Evolutionary conservation across 176 grass and related monocot species (phyloP).

Genomic region (Rhipidocladum racemiflorum): DNA sequence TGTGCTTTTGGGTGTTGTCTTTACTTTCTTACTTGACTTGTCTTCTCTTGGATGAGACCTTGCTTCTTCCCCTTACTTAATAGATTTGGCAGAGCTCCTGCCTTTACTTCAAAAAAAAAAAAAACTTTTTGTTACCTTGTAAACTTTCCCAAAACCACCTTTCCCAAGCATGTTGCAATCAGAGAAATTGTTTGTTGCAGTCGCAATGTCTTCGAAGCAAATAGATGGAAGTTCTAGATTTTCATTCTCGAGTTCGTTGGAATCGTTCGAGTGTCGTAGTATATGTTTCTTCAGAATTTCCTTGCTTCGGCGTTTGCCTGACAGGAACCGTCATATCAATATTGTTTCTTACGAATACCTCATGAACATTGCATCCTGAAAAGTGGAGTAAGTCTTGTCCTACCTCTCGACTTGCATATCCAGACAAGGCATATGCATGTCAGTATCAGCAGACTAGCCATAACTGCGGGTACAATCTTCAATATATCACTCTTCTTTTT

Average conservation of each 20-base stretch:
- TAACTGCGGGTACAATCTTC: constrained; percentile 18
- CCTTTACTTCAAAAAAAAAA: too few relatives aligned
- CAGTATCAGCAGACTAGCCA: constrained; percentile 26
- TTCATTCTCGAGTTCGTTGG: neutral
- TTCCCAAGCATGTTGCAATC: constrained; percentile 41
- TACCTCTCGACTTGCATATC: constrained; percentile 38
- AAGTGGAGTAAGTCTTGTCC: neutral
- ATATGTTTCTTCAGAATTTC: neutral
- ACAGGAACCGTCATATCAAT: neutral
- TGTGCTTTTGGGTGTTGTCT: too few relatives aligned
- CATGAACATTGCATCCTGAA: neutral
- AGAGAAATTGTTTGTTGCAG: constrained; percentile 53
- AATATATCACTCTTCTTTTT: neutral
- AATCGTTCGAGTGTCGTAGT: neutral
- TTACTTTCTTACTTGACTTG: too few relatives aligned
- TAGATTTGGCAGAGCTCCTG: too few relatives aligned
- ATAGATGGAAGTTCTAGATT: constrained; percentile 25
- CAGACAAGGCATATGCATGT: constrained; percentile 1
- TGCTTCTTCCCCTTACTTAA: too few relatives aligned
- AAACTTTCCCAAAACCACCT: constrained; percentile 56
- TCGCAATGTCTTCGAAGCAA: constrained; percentile 27
- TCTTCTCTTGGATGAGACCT: too few relatives aligned
- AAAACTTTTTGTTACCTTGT: constrained; percentile 43
- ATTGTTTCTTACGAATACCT: neutral
- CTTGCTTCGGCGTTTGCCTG: constrained; percentile 20